Evolutionary conservation across 2,329 filamentous ascomycete species (phyloP).

Genomic region (Curvularia sp.): DNA sequence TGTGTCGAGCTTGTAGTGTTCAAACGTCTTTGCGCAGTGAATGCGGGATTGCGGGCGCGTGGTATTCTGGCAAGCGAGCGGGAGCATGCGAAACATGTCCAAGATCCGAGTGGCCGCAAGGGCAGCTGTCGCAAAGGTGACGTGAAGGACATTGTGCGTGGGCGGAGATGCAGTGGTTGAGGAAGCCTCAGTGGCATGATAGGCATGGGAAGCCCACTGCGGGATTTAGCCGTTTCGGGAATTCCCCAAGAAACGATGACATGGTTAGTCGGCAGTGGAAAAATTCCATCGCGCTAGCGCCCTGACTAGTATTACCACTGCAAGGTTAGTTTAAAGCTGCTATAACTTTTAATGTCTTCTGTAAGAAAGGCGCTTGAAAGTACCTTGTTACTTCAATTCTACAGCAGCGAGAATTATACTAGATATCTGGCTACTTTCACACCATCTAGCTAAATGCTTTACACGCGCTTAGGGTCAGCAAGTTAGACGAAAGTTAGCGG

Average conservation of each 20-base stretch:
- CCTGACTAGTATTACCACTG: too few relatives aligned
- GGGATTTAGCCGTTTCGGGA: conserved; percentile 40
- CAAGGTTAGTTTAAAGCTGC: too few relatives aligned
- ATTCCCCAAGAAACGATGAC: too few relatives aligned
- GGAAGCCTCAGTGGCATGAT: conserved; percentile 32
- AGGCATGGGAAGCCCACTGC: conserved; percentile 38
- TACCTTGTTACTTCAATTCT: too few relatives aligned
- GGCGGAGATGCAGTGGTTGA: conserved; percentile 9
- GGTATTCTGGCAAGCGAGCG: conserved; percentile 34
- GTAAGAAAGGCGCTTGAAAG: too few relatives aligned
- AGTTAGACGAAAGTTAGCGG: too few relatives aligned
- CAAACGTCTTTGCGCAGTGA: conserved; percentile 40
- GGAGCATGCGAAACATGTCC: conserved; percentile 50
- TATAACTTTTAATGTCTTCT: too few relatives aligned
- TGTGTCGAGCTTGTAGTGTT: conserved; percentile 41
- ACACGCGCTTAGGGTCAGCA: too few relatives aligned
- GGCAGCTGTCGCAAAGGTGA: conserved; percentile 29
- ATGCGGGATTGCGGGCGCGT: conserved; percentile 28
- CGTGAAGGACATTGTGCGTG: conserved; percentile 40
- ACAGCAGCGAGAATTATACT: too few relatives aligned
- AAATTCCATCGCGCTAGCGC: too few relatives aligned
- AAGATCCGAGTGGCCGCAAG: conserved; percentile 36
- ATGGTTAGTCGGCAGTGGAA: conserved; percentile 8
- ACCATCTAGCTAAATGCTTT: too few relatives aligned
- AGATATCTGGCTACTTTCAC: too few relatives aligned